phyloP scores from a whole-genome alignment of 176 grass and related monocot genomes.

The Eleusine indica region DNA sequence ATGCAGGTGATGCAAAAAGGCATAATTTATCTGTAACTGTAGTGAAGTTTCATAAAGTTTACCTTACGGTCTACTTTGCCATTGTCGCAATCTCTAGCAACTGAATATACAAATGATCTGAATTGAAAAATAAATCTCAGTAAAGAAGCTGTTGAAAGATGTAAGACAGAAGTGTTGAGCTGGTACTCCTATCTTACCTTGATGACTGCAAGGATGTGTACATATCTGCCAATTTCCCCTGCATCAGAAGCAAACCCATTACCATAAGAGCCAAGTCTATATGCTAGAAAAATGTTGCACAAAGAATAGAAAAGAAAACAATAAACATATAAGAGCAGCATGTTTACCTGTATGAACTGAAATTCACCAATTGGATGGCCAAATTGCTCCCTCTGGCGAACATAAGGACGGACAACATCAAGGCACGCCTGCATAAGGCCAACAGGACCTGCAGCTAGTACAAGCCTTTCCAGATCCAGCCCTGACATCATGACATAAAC shows the following conservation, averaged over 20 bases:
- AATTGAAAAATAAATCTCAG: slow-evolving; percentile 32
- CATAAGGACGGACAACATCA: slow-evolving; percentile 89
- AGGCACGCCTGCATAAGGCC: slow-evolving; percentile 98
- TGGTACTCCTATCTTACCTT: slow-evolving; percentile 73
- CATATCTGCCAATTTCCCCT: slow-evolving; percentile 97
- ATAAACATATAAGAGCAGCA: background rate
- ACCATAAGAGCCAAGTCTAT: background rate
- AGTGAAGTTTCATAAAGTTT: slow-evolving; percentile 7
- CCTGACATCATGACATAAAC: slow-evolving; percentile 99
- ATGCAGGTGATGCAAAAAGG: slow-evolving; percentile 20
- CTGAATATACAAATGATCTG: slow-evolving; percentile 96
- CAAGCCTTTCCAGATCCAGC: slow-evolving; percentile 94
- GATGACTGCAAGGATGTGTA: slow-evolving; percentile 97
- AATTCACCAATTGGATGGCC: slow-evolving; percentile 91
- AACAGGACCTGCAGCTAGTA: slow-evolving; percentile 84
- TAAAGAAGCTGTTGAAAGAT: slow-evolving; percentile 32
- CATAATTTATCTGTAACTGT: slow-evolving; percentile 1
- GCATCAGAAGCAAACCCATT: slow-evolving; percentile 29
- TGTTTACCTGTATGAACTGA: slow-evolving; percentile 92
- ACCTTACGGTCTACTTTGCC: slow-evolving; percentile 91
- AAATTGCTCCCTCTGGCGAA: slow-evolving; percentile 91
- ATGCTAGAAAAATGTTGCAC: slow-evolving; percentile 7
- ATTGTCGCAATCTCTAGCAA: slow-evolving; percentile 92
- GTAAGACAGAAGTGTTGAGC: slow-evolving; percentile 14
- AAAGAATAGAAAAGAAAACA: slow-evolving; percentile 1